These are phyloP conservation scores for Carallia pectinifolia DNA, from an alignment of 345 rosid species.

Conservation along the genomic window DNA sequence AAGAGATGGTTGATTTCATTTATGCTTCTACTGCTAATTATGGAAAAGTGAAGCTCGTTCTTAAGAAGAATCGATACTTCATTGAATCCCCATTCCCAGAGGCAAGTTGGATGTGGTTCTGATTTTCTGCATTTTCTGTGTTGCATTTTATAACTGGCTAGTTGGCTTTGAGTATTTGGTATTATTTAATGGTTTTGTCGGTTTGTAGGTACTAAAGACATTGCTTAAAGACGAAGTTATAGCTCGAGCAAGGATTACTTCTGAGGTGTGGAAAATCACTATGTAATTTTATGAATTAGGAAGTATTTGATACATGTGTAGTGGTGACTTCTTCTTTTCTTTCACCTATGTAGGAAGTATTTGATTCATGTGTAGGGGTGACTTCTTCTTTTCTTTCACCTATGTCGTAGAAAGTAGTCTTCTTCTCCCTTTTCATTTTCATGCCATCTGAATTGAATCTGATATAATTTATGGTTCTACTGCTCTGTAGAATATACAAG, in stretches of 20 bases:
- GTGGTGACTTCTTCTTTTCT: neutral
- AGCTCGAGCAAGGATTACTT: constrained; percentile 54
- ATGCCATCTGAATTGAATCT: neutral
- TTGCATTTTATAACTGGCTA: neutral
- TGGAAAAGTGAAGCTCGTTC: constrained; percentile 96
- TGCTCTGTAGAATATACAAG: constrained; percentile 40
- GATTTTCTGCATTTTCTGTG: neutral
- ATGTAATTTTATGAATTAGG: too few species aligned
- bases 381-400: constrained; percentile 68
- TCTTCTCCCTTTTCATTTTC: neutral
- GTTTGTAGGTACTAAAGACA: constrained; percentile 68
- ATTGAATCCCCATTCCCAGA: constrained; percentile 95
- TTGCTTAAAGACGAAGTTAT: constrained; percentile 75
- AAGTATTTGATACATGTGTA: neutral
- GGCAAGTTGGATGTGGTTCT: constrained; percentile 39
- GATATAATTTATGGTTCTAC: neutral
- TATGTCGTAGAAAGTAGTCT: constrained; percentile 25
- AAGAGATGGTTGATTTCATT: constrained; percentile 85
- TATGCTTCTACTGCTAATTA: constrained; percentile 90
- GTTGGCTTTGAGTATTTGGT: constrained; percentile 17
- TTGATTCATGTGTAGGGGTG: too few species aligned
- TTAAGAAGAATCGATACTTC: constrained; percentile 83
- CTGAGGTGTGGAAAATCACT: constrained; percentile 54
- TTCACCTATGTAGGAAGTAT: neutral
- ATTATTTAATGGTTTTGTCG: neutral